Base-by-base conservation (phyloP, 139 green algal species). In the Asterochloris sp. region DNA sequence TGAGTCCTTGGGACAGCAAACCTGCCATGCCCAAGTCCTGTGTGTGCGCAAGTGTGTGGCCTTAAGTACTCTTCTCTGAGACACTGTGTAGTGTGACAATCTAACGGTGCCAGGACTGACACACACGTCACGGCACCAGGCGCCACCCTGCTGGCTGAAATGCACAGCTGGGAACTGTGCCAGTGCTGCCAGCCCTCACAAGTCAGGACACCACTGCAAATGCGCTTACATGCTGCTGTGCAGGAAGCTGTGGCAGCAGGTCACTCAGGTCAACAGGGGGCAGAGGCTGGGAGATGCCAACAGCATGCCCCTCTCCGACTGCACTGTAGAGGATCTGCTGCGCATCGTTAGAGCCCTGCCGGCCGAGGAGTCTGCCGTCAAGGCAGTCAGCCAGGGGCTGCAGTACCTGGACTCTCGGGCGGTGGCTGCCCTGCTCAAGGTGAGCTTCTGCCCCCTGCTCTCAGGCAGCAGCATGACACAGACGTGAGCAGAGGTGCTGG, bases 401-500 rank as follows among this genome's bases (percentile, higher is more conserved):
- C 87, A 90, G 78, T 90, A 85, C 76, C 78, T 97, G 13, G 94
- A 97, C 83, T 89, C 80, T 76, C 88, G 87, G 13, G 94, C 94
- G 0, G 82, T 93, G 29, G 94, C 94, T 1, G 93, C 92, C 0
- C 83, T 97, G 78, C 90, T 98, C 21, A 98, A 80, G 38, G 38
- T 54, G 38, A 54, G 38, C 38, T 54, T 87, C 92, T 54, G 4
- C 38, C 38, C 38, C 38, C 38, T 54, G 38, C 38, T 54, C 38
- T 54, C 6, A 6, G 38, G 38, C 38, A 54, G 38, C 38, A 54
- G 38, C 38, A 96, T 85, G 84, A 96, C 84, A 89, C 76, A 92
- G 92, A 73, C 75, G 69, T 38, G 85, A 82, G 69, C 85, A 87
- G 62, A 60, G 38, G 69, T 69, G 75, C 8, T 2, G 21, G 21